Conservation (phyloP, 139 green algal species). For the Tetraselmis chui region DNA sequence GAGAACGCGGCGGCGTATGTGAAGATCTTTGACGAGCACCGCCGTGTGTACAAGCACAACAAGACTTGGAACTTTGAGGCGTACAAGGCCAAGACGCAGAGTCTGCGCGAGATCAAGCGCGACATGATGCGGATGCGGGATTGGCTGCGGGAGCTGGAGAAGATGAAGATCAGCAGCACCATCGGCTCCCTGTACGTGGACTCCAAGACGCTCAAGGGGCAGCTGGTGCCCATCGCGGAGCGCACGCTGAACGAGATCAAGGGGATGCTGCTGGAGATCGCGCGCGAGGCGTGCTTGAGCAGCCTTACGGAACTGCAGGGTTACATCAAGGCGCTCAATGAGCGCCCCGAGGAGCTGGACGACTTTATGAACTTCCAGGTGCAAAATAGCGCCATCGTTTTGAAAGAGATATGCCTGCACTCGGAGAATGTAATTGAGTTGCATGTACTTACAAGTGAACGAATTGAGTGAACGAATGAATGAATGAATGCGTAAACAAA, state of each 20-base stretch:
- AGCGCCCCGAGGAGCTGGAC: conserved; percentile 47
- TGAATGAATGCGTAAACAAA: too few relatives aligned
- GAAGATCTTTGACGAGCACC: conserved; percentile 55
- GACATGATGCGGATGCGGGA: conserved; percentile 66
- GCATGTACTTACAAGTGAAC: too few relatives aligned
- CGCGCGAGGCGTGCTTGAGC: conserved; percentile 38
- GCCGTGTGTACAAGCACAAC: conserved; percentile 62
- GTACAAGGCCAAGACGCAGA: conserved; percentile 45
- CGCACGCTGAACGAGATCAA: conserved; percentile 64
- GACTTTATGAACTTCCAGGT: conserved; percentile 63
- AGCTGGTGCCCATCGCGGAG: conserved; percentile 50
- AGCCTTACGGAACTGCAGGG: conserved; percentile 33
- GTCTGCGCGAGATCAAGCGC: conserved; percentile 46
- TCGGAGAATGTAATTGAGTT: too few relatives aligned
- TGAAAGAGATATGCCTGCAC: too few relatives aligned
- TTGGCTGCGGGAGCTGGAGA: conserved; percentile 66
- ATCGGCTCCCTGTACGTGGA: conserved; percentile 58
- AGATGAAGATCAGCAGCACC: conserved; percentile 43
- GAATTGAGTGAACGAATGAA: too few relatives aligned
- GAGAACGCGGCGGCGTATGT: conserved; percentile 39
- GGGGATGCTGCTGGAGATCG: conserved; percentile 53
- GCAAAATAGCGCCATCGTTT: too few relatives aligned
- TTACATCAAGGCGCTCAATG: conserved; percentile 42
- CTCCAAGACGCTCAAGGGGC: conserved; percentile 44
- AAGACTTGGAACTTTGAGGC: conserved; percentile 48